These are phyloP conservation scores for Persicaria maculosa DNA, from an alignment of 148 eudicot species.

Conservation along the genomic window DNA sequence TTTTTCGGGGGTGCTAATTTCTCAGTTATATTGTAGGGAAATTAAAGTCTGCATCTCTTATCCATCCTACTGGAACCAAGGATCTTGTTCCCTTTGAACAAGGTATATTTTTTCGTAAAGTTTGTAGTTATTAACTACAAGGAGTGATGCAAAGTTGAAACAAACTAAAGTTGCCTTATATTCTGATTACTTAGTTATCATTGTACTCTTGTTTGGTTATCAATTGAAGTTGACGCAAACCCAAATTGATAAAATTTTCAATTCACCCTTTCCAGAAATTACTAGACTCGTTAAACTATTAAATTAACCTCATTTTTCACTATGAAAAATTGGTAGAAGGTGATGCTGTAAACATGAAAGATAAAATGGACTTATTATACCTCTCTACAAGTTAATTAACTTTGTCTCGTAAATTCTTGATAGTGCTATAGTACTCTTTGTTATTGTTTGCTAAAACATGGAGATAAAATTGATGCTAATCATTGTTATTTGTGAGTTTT, in stretches of 20 bases:
- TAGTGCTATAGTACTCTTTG: neutral
- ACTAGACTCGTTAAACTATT: neutral
- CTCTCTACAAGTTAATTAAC: neutral
- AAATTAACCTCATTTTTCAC: neutral
- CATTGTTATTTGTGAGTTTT: neutral
- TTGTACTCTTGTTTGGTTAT: neutral
- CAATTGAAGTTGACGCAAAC: too few species aligned
- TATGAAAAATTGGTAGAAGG: neutral
- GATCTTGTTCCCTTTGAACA: neutral
- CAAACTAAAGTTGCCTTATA: neutral
- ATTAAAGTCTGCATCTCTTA: neutral
- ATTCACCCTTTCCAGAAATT: neutral
- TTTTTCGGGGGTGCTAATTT: neutral
- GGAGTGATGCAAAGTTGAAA: neutral
- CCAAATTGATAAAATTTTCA: neutral
- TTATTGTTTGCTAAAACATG: neutral
- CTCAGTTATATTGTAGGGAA: neutral
- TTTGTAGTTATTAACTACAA: neutral
- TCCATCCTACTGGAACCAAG: neutral
- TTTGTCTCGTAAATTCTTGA: neutral
- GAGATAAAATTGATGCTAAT: slow-evolving; percentile 1
- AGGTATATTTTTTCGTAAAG: neutral
- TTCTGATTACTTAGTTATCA: neutral
- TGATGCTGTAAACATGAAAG: neutral
- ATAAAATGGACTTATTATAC: too few species aligned